Evolutionary conservation across 1,284 basidiomycete genomes (phyloP).

Genomic region (Leccinum fallax): DNA sequence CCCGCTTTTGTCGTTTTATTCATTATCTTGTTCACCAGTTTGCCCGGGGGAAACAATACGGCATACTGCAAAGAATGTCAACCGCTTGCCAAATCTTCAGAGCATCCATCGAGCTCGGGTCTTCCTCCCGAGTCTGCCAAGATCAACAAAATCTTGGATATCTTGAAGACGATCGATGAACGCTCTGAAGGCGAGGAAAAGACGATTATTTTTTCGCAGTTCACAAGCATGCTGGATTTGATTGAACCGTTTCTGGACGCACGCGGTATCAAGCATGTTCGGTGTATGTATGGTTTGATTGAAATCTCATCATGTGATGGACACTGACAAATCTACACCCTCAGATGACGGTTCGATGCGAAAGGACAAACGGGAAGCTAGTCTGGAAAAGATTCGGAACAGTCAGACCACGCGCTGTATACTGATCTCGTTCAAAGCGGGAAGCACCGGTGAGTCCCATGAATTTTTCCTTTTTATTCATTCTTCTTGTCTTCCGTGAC

Average conservation of each 20-base stretch:
- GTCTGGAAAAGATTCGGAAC: constrained; percentile 73
- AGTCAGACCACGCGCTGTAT: constrained; percentile 69
- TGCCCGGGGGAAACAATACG: constrained; percentile 42
- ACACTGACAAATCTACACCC: constrained; percentile 7
- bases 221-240: constrained; percentile 89
- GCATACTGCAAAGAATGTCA: constrained; percentile 64
- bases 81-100: constrained; percentile 47
- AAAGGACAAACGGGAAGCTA: constrained; percentile 73
- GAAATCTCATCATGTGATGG: not conserved
- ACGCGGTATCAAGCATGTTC: constrained; percentile 70
- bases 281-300: constrained; percentile 65
- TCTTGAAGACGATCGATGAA: constrained; percentile 69
- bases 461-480: not conserved
- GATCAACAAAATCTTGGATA: constrained; percentile 78
- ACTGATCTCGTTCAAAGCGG: constrained; percentile 96
- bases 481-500: not conserved
- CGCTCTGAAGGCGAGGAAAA: constrained; percentile 73
- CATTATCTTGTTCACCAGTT: constrained; percentile 32
- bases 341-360: constrained; percentile 88
- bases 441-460: constrained; percentile 72
- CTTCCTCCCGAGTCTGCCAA: constrained; percentile 82
- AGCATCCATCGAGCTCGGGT: constrained; percentile 32
- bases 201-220: constrained; percentile 90
- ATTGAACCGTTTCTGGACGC: constrained; percentile 81
- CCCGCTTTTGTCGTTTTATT: not conserved